Percentiles rank a stretch among this genome's conserved stretches.
Evolutionary conservation across 257 asterid genomes (phyloP).

Genomic region (Solanum medicagineum): DNA sequence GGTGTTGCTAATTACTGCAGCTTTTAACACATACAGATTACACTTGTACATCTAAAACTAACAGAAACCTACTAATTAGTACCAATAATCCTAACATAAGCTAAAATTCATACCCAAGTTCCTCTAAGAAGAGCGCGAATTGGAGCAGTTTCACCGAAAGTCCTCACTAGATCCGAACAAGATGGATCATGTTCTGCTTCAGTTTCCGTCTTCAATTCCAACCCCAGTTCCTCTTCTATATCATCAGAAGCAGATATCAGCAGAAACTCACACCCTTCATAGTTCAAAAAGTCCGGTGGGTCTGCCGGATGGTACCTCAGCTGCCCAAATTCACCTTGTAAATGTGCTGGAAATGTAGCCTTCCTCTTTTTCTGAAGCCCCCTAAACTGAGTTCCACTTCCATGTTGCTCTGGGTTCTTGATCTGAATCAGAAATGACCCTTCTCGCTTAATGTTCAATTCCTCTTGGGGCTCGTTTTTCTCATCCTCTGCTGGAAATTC

Average conservation of each 20-base stretch:
- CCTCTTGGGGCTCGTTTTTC: conserved; percentile 37
- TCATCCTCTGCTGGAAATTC: conserved; percentile 37
- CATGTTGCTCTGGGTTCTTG: conserved; percentile 36
- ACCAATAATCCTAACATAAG: not conserved
- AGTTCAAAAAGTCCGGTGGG: conserved; percentile 63
- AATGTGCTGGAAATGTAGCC: conserved; percentile 42
- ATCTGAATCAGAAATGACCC: conserved; percentile 61
- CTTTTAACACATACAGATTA: not conserved
- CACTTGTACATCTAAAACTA: not conserved
- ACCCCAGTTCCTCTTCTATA: conserved; percentile 51
- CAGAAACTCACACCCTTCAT: conserved; percentile 74
- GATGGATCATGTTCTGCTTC: conserved; percentile 22
- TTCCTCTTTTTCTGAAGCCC: conserved; percentile 48
- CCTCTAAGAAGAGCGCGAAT: conserved; percentile 48
- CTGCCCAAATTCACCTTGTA: conserved; percentile 48
- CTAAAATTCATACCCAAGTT: conserved; percentile 24
- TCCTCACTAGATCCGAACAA: conserved; percentile 41
- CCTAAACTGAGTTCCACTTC: conserved; percentile 1
- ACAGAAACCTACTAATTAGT: not conserved
- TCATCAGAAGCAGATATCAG: conserved; percentile 62
- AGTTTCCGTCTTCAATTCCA: conserved; percentile 33
- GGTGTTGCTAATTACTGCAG: not conserved
- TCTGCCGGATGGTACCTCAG: conserved; percentile 36
- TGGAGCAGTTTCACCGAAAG: conserved; percentile 32
- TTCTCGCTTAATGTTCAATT: conserved; percentile 40